Base-by-base conservation (phyloP, 805 yeast genomes). In the Tetrapisispora fleetii region DNA sequence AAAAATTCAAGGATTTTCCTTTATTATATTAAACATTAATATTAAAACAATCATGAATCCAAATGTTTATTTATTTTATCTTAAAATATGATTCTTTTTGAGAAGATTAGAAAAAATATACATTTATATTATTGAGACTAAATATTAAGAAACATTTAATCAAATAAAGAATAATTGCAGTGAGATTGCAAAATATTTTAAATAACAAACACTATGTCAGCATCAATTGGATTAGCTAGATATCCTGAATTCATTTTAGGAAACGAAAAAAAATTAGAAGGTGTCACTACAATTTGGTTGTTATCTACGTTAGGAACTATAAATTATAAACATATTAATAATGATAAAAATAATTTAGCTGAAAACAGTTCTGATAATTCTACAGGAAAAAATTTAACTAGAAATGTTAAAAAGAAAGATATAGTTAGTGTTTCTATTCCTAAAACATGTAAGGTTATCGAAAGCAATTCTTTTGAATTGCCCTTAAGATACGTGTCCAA, bases 231-330 rank as follows among this genome's bases (percentile, higher is more conserved):
- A 22, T 10, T 41, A 7, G 17, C 44, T 11, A 41, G 37, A 24
- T 41, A 41, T 19, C 44, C 44, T 28, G 44, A 41, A 11, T 32
- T 41, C 18, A 18, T 41, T 5, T 4, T 33, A 30, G 24, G 39
- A 11, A 43, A 36, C 13, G 37, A 24, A 24, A 14, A 27, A 37
- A 19, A 19, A 22, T 28, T 24, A n/a, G 45, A 54, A 19, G 58
- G 57, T 16, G 55, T 64, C 2, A 56, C 66, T 1, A 63, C 64
- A 2, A 55, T 62, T 9, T 64, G 69, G 69, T 39, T 63, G n/a
- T 50, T 64, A 17, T 58, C 67, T 2, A 58, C 59, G 1, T 38
- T 64, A 11, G 67, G 65, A 2, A 53, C 46, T 21, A 18, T 30
- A 1, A 36, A 47, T 13, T 13, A 21, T 5, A 39, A 40, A 14